A percentile compares a stretch with the other conserved stretches of the same genome.
These are phyloP conservation scores for Lachnellula willkommii DNA, from an alignment of 2,329 filamentous ascomycete species.

Conservation along the genomic window DNA sequence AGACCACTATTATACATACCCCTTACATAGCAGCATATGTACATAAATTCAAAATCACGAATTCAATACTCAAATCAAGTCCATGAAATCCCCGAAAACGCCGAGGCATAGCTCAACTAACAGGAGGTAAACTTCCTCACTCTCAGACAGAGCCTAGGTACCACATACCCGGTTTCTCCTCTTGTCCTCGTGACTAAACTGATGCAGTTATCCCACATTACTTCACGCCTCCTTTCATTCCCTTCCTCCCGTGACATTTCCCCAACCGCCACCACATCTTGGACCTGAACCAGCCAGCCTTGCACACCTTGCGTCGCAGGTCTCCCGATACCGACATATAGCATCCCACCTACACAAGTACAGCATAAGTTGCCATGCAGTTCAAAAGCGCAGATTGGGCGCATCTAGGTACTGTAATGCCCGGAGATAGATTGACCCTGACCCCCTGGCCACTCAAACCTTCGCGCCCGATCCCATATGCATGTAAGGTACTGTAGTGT, in stretches of 20 bases:
- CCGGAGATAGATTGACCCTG: background rate
- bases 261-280: background rate
- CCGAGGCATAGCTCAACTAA: background rate
- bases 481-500: too few relatives aligned
- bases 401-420: background rate
- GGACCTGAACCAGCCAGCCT: background rate
- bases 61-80: background rate
- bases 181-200: background rate
- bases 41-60: background rate
- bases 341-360: background rate
- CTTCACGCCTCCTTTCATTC: background rate
- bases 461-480: background rate
- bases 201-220: background rate
- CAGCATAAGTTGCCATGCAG: too few relatives aligned
- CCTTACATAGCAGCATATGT: slow-evolving; percentile 1
- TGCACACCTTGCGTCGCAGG: background rate
- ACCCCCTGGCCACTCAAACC: background rate
- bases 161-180: background rate
- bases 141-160: background rate
- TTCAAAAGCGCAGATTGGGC: background rate
- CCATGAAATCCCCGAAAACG: background rate
- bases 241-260: background rate
- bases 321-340: slow-evolving; percentile 3
- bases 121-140: background rate
- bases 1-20: slow-evolving; percentile 1